Evolutionary conservation across 176 grass and related monocot species (phyloP), one percentile per base, ranked within the genome.

Genomic region (Carex pumila): DNA sequence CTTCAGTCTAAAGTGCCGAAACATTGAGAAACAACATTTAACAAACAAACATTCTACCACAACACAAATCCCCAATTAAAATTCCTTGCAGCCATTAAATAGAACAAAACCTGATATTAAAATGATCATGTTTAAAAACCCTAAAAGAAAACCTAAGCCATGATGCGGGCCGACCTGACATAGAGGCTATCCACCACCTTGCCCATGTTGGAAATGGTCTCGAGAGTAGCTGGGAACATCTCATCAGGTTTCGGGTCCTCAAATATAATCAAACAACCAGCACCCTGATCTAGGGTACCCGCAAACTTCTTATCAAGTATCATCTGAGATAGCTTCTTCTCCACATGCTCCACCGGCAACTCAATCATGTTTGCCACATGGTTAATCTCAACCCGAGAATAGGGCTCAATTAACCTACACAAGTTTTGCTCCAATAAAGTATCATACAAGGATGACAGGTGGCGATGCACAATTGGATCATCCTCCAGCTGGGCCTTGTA

Each of bases 271-370:
- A 97, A 90, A 75, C 94, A 94, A 58, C 94, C 92, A 5, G 94
- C 90, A 6, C 94, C 91, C 31, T 97, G 94, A 76, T 94, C 91
- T 56, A 94, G 86, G 0, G 91, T 94, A 41, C 94, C 94, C 10
- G 91, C 90, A 41, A 94, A 94, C 58, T 94, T 97, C 85, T 94
- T 97, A 87, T 97, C 94, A 0, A 94, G 75, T 85, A 97, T 97
- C 91, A 92, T 92, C 82, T 94, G 94, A 5, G 88, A 94, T 17
- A 97, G 74, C 63, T 97, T 97, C 82, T 91, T 97, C 86, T 94
- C 94, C 8, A 97, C 94, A 78, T 92, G 89, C 50, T 77, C 85
- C 0, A 94, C 72, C 1, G 89, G 88, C 91, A 97, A 79, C 81
- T 92, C 94, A 6, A 92, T 92, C 91, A 92, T 90, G 83, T 88